Base-by-base conservation (phyloP, 2,329 filamentous ascomycete genomes). In the Daldinia sp. region DNA sequence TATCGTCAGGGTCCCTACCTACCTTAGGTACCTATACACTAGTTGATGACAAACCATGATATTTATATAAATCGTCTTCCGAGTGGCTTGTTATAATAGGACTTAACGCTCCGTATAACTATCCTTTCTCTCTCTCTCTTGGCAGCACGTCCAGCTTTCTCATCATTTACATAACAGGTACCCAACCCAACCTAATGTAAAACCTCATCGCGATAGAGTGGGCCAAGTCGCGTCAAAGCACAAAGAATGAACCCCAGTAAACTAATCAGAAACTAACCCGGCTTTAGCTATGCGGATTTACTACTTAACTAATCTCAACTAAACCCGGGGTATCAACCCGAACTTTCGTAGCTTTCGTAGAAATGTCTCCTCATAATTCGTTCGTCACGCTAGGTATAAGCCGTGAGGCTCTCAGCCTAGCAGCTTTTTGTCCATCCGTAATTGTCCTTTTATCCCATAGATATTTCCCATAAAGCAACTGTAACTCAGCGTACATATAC, bases 291-390 rank as follows among this genome's bases (percentile, higher is more conserved):
- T 51, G 28, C 26, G 28, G 20, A 54, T 46, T 50, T 48, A 46
- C 57, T 62, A 70, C 13, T 55, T 51, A 44, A 23, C 20, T 23
- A 23, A 62, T 53, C 46, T 57, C 28, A 50, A 15, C 48, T 39
- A 60, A 61, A 58, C 30, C 54, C 41, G 41, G 61, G 28, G 41
- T 57, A 69, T 63, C 63, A 20, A 55, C 20, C 35, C 54, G 53
- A 55, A 28, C 10, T 35, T 35, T 35, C 33, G 33, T 57, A 9
- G 20, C 20, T 26, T 66, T 6, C 57, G 53, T 57, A 51, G 58
- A 67, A 67, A 67, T 60, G 26, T 69, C 46, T 69, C 62, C 26
- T 69, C 69, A 44, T 71, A 60, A 71, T 71, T 71, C 69, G 35
- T 70, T 56, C 53, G 63, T 65, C 63, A 64, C 62, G 65, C 57